A percentile compares a stretch with the other conserved stretches of the same genome.
Conservation (phyloP, 176 grass and related monocot genomes). For the Cenchrus americanus region DNA sequence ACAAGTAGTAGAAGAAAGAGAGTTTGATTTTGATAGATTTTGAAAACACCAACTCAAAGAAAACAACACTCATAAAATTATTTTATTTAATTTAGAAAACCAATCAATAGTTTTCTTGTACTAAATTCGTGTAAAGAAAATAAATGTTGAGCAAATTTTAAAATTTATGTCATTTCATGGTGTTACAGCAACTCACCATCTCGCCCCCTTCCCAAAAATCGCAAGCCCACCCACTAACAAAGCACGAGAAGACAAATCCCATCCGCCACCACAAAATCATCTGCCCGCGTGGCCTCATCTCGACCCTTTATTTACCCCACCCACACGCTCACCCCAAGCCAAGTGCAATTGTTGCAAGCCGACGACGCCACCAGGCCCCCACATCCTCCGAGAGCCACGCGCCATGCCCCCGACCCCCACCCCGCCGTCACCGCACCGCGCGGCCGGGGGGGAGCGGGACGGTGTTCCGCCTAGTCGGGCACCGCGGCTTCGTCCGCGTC, state of each 20-base stretch:
- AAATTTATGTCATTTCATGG: no score
- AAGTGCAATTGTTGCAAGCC: background rate
- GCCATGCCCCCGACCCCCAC: slow-evolving; percentile 49
- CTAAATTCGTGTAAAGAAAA: no score
- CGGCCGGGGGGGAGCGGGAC: no score
- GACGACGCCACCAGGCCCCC: background rate
- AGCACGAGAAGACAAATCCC: slow-evolving; percentile 33
- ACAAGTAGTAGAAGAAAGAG: no score
- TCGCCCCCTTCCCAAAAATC: background rate
- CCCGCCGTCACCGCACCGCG: no score
- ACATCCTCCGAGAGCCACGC: background rate
- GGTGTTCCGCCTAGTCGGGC: no score
- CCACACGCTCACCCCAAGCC: background rate
- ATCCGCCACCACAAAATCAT: slow-evolving; percentile 33
- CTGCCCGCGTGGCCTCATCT: slow-evolving; percentile 33
- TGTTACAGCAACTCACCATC: slow-evolving; percentile 31
- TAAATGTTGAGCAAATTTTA: no score
- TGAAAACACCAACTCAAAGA: no score
- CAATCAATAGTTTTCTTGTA: no score
- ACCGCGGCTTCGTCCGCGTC: slow-evolving; percentile 50
- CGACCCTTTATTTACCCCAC: slow-evolving; percentile 38
- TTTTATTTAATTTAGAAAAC: no score
- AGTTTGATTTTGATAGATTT: no score
- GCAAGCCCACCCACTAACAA: background rate
- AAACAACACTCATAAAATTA: no score